These are phyloP conservation scores for Salicornia ramosissima DNA, from an alignment of 148 eudicot species.

Conservation along the genomic window DNA sequence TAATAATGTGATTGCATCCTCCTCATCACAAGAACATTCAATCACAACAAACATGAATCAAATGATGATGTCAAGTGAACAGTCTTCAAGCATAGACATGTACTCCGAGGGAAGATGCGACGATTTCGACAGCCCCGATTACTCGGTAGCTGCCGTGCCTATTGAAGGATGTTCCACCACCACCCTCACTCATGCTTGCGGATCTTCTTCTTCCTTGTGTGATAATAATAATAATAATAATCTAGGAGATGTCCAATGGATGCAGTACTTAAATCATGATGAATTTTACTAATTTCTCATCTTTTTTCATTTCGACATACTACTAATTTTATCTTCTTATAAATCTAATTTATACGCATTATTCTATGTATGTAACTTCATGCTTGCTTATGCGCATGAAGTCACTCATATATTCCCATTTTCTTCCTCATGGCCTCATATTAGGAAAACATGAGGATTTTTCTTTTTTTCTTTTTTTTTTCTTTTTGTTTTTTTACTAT, in stretches of 20 bases:
- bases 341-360: too few species aligned
- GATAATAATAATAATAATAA: too few species aligned
- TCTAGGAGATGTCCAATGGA: conserved; percentile 66
- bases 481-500: neutral
- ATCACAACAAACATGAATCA: conserved; percentile 31
- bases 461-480: neutral
- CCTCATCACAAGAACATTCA: conserved; percentile 27
- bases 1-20: conserved; percentile 12
- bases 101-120: conserved; percentile 54
- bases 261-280: conserved; percentile 69
- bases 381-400: neutral
- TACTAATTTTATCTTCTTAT: conserved; percentile 16
- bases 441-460: neutral
- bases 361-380: conserved; percentile 5
- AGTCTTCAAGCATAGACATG: conserved; percentile 55
- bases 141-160: conserved; percentile 43
- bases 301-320: neutral
- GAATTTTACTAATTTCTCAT: conserved; percentile 32
- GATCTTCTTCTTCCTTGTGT: conserved; percentile 23
- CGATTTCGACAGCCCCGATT: conserved; percentile 48
- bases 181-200: neutral
- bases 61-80: conserved; percentile 40
- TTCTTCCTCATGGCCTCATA: neutral
- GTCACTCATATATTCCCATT: neutral
- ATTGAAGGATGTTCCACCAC: conserved; percentile 33